Base-by-base conservation (phyloP, 2,329 filamentous ascomycete genomes). In the Xylaria multiplex region DNA sequence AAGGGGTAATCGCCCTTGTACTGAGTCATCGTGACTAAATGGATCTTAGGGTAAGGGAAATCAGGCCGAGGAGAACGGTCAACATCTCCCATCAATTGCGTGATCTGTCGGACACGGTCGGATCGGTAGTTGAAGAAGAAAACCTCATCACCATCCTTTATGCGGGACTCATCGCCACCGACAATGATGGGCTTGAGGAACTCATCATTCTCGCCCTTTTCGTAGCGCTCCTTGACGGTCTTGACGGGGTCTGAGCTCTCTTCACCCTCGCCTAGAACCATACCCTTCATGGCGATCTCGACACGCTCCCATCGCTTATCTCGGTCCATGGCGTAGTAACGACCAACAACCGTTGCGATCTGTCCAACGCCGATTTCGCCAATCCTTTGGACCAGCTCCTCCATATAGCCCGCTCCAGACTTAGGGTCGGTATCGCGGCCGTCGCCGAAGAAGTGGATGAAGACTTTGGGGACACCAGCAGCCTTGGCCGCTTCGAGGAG, bases 71-170 rank as follows among this genome's bases (percentile, higher is more conserved):
- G 93, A 27, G 93, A 97, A 76, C 93, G 92, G 84, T 99, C 96
- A 77, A 95, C 90, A 79, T 92, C 92, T 73, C 96, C 96, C 62
- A 99, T 85, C 50, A 99, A 87, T 83, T 98, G 96, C 56, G 93
- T 97, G 79, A 99, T 91, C 81, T 99, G 96, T 74, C 96, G 92
- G 59, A 95, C 95, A 79, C 96, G 94, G 80, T 99, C 96, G 64
- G 96, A 98, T 77, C 96, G 93, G 87, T 99, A 99, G 89, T 99
- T 99, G 92, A 99, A 99, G 89, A 98, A 98, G 88, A 98, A 98
- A 75, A 98, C 87, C 60, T 93, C 95, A 78, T 99, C 96, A 72
- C 91, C 86, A 77, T 98, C 91, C 84, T 97, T 89, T 78, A 99
- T 90, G 74, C 96, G 91, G 68, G 86, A 85, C 76, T 97, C 92